phyloP scores from a whole-genome alignment of 345 rosid species.

The Populus deltoides region DNA sequence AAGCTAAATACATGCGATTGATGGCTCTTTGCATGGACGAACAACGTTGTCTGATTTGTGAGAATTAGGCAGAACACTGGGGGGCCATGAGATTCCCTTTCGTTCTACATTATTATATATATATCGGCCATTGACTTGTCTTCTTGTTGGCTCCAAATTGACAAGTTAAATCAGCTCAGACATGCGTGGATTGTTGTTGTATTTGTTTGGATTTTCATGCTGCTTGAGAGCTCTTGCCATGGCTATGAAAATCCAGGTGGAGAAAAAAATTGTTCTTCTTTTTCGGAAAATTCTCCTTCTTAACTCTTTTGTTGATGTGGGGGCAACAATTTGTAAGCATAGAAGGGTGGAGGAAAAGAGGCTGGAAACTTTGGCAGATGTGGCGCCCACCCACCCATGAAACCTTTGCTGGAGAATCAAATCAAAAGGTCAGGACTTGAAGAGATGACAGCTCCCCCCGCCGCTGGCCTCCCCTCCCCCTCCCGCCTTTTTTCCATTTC shows the following conservation, averaged over 20 bases:
- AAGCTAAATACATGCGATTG: not conserved
- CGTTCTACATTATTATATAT: too few species aligned
- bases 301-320: not conserved
- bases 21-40: not conserved
- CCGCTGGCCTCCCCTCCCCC: not conserved
- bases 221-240: not conserved
- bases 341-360: slow-evolving; percentile 4
- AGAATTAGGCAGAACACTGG: not conserved
- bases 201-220: not conserved
- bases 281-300: not conserved
- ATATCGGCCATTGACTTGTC: not conserved
- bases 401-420: slow-evolving; percentile 4
- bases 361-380: slow-evolving; percentile 1
- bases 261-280: not conserved
- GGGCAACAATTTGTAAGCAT: not conserved
- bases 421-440: slow-evolving; percentile 12
- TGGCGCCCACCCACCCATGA: slow-evolving; percentile 20
- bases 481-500: not conserved
- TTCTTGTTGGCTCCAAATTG: not conserved
- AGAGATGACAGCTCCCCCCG: not conserved
- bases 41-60: not conserved
- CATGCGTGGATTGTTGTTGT: not conserved
- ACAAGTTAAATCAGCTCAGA: not conserved
- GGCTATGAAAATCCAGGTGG: not conserved
- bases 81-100: not conserved